These are phyloP conservation scores for Boletus vinaceobasis DNA, from an alignment of 768 basidiomycete species.

Conservation along the genomic window DNA sequence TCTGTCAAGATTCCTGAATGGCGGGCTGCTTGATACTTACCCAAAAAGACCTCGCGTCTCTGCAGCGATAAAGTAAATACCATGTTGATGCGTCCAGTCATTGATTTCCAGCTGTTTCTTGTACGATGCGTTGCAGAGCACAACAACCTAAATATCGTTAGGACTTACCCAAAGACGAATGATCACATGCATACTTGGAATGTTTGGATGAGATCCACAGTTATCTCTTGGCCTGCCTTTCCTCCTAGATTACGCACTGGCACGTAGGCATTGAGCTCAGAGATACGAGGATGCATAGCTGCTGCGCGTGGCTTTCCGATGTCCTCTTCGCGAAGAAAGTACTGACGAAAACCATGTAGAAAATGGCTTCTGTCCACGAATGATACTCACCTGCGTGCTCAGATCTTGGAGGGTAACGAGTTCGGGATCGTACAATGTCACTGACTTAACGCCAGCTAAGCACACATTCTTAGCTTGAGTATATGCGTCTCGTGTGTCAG, in stretches of 20 bases:
- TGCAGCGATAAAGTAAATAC: slow-evolving; percentile 86
- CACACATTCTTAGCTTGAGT: slow-evolving; percentile 81
- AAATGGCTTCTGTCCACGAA: background rate
- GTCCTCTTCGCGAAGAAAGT: slow-evolving; percentile 88
- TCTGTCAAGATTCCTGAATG: slow-evolving; percentile 1
- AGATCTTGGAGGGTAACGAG: slow-evolving; percentile 85
- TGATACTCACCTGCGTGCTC: slow-evolving; percentile 73
- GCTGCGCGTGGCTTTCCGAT: slow-evolving; percentile 85
- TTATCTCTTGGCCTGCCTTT: slow-evolving; percentile 69
- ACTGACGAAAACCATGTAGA: slow-evolving; percentile 47
- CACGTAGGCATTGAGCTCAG: slow-evolving; percentile 95
- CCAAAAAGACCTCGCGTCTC: slow-evolving; percentile 94
- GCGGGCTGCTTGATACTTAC: slow-evolving; percentile 40
- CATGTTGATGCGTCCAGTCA: slow-evolving; percentile 88
- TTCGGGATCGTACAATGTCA: slow-evolving; percentile 92
- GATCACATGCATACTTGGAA: slow-evolving; percentile 68
- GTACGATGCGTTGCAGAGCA: slow-evolving; percentile 75
- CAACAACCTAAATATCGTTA: slow-evolving; percentile 63
- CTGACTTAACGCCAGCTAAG: slow-evolving; percentile 95
- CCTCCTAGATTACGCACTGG: slow-evolving; percentile 88
- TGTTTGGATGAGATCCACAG: slow-evolving; percentile 74
- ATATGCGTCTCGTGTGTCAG: slow-evolving; percentile 14
- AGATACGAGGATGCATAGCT: slow-evolving; percentile 81
- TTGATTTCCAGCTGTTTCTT: slow-evolving; percentile 92
- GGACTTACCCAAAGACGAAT: background rate